phyloP scores from a whole-genome alignment of 441 rosid species.

The Gossypium aridum region DNA sequence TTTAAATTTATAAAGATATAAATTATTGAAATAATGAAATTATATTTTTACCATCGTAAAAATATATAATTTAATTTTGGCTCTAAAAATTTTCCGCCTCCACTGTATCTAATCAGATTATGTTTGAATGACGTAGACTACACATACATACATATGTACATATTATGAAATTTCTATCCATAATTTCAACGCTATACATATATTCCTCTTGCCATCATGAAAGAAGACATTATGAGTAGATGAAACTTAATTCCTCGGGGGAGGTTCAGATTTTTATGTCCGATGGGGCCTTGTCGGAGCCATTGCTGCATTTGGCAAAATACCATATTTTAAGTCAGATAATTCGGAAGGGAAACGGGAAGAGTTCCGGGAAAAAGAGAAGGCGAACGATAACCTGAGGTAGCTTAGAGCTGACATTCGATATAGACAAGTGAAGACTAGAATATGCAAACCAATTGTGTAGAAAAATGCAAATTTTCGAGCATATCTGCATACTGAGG shows the following conservation, averaged over 20 bases:
- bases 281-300: constrained; percentile 46
- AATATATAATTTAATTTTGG: too few species aligned
- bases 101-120: too few species aligned
- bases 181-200: not conserved
- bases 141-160: not conserved
- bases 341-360: not conserved
- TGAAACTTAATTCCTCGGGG: constrained; percentile 48
- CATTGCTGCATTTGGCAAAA: constrained; percentile 41
- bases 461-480: constrained; percentile 91
- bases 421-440: constrained; percentile 89
- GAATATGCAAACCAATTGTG: constrained; percentile 78
- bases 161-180: not conserved
- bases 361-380: not conserved
- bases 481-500: constrained; percentile 54
- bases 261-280: constrained; percentile 46
- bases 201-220: not conserved
- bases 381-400: constrained; percentile 44
- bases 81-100: too few species aligned
- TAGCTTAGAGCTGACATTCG: constrained; percentile 96
- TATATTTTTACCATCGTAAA: too few species aligned
- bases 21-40: too few species aligned
- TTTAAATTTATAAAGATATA: too few species aligned
- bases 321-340: not conserved
- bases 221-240: not conserved
- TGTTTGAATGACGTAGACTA: too few species aligned